Evolutionary conservation across 2,329 filamentous ascomycete species (phyloP).

Genomic region (Corniculantispora saksenae): DNA sequence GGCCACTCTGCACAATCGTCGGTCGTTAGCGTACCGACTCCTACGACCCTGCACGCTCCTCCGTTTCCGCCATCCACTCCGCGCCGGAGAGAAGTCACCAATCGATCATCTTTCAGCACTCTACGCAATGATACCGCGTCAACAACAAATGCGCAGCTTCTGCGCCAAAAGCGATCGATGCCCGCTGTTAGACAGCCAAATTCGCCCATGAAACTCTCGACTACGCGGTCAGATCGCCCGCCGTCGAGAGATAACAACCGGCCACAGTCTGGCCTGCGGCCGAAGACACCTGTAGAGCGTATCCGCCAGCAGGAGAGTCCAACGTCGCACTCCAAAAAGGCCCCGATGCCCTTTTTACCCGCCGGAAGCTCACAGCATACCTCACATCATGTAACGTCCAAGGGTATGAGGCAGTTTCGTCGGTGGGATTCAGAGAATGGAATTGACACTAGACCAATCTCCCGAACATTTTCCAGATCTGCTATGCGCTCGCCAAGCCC

Average conservation of each 20-base stretch:
- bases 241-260: constrained; percentile 60
- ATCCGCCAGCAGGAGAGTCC: constrained; percentile 53
- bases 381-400: constrained; percentile 76
- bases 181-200: constrained; percentile 57
- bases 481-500: constrained; percentile 63
- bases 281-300: constrained; percentile 72
- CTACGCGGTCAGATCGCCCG: constrained; percentile 56
- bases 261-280: constrained; percentile 55
- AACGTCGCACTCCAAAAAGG: constrained; percentile 56
- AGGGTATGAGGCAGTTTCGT: constrained; percentile 69
- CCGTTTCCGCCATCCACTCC: constrained; percentile 60
- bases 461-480: constrained; percentile 59
- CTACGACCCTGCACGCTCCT: constrained; percentile 57
- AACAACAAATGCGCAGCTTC: constrained; percentile 65
- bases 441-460: constrained; percentile 58
- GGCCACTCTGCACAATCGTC: constrained; percentile 72
- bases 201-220: constrained; percentile 51
- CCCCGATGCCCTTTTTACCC: constrained; percentile 74
- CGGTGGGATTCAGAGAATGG: constrained; percentile 80
- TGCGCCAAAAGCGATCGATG: constrained; percentile 66
- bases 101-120: constrained; percentile 55
- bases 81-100: constrained; percentile 59
- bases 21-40: constrained; percentile 61
- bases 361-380: constrained; percentile 72
- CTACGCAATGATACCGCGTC: constrained; percentile 57